Evolutionary conservation across 306 rosid genomes (phyloP), one percentile per base, ranked within the genome.

Genomic region (Cucurbita pepo): DNA sequence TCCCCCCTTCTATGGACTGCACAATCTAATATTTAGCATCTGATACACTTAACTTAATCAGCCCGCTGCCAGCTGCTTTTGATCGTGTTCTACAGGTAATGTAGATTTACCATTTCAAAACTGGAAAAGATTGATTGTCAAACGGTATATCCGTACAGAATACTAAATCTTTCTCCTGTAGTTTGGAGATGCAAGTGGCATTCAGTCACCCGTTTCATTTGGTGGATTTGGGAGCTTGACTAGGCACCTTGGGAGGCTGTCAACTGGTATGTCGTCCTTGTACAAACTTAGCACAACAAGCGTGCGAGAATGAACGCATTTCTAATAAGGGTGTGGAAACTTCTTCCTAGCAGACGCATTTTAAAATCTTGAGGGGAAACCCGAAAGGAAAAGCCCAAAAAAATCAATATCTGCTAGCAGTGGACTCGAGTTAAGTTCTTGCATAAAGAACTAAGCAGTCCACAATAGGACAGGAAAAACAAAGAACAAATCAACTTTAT

Each of bases 171-270:
- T 55, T 40, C 70, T 80, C 16, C 16, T 82, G 88, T 80, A 94
- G 97, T 87, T 94, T 75, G 99, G 97, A 47, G 99, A 89, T 76
- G 95, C 99, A 16, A 94, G 97, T 79, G 99, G 99, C 78, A 86
- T 94, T 81, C 96, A 89, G 58, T 91, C 99, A 57, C 99, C 97
- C 11, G 92, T 94, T 73, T 91, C 96, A 69, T 94, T 90, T 74
- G 98, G 97, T 57, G 95, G 96, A 56, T 94, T 94, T 61, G 97
- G 98, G 71, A 94, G 98, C 85, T 78, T 94, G 85, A 85, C 97
- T 61, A 90, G 97, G 83, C 98, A 90, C 80, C 88, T 94, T 75
- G 90, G 86, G 53, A 90, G 98, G 85, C 83, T 85, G n/a, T 83
- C 95, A 47, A 77, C 79, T 50, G 92, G 97, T 94, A 81, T 66